Base-by-base conservation (phyloP, 192 early-diverging fungal genomes). In the Coemansia sp. region DNA sequence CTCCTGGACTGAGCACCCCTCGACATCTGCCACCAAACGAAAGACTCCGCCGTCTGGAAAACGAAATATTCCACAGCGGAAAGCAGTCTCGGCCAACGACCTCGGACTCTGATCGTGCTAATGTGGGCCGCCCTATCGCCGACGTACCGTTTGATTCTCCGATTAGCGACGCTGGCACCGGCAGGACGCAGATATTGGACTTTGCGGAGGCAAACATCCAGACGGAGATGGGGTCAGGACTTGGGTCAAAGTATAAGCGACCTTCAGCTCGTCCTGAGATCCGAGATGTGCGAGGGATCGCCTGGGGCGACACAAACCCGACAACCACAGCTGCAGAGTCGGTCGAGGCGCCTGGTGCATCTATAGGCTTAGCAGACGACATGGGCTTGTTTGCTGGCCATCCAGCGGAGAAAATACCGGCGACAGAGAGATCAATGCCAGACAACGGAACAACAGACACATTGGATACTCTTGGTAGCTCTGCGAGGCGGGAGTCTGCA, bases 261-360 rank as follows among this genome's bases (percentile, higher is more conserved):
- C 73, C 73, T 5, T 69, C 69, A 32, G 78, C 73, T 2, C 73
- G 78, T 14, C 78, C 78, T 9, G 78, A 75, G 43, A 75, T 81
- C 40, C 60, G 62, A 35, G 73, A 75, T 19, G 70, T 81, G 13
- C 66, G 73, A 23, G 73, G 66, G 19, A 71, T 81, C 20, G 38
- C 59, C 9, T 81, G 78, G 78, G 40, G 20, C 33, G 71, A 67
- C 33, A 35, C 65, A 22, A 71, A 61, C 17, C 64, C 71, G 17
- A 61, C 68, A 11, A 32, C 63, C 1, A 61, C 56, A 10, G 63
- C 63, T 23, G 57, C 66, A 15, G 72, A 61, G 0, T 50, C 67
- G n/a, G 55, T 41, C 9, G 59, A 57, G 32, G 9, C 35, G 13
- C 17, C 17, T 36, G 55, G 32, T n/a, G 55, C 32, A 45, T 13